Percentiles rank a stretch among this genome's conserved stretches.
phyloP scores from a whole-genome alignment of 2,329 filamentous ascomycete species.

The Rutstroemia sydowiana region DNA sequence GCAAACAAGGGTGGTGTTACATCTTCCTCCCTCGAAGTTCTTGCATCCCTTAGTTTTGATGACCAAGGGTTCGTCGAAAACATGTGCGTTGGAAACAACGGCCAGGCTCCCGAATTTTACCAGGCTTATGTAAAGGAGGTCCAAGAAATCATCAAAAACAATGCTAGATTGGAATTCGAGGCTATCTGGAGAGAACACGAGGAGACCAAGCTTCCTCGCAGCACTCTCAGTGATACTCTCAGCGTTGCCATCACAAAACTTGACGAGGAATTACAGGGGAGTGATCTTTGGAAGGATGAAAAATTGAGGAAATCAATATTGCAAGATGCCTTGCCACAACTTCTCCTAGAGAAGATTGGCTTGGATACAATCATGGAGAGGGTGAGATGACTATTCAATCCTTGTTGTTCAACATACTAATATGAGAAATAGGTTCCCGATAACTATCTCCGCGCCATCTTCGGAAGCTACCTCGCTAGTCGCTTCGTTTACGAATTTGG shows the following conservation, averaged over 20 bases:
- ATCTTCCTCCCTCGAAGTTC: constrained; percentile 90
- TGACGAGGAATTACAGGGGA: constrained; percentile 91
- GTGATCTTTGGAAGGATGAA: constrained; percentile 82
- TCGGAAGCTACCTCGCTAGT: constrained; percentile 89
- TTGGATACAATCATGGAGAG: constrained; percentile 79
- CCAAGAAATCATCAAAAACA: constrained; percentile 83
- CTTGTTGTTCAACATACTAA: neutral
- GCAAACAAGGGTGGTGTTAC: constrained; percentile 99
- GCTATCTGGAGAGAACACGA: constrained; percentile 96
- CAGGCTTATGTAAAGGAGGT: constrained; percentile 86
- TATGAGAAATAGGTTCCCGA: constrained; percentile 60
- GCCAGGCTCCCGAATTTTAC: constrained; percentile 83
- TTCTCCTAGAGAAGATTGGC: constrained; percentile 83
- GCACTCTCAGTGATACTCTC: constrained; percentile 84
- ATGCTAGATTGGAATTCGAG: constrained; percentile 91
- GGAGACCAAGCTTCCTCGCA: constrained; percentile 69
- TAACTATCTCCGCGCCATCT: constrained; percentile 87
- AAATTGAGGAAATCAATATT: constrained; percentile 72
- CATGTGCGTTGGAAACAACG: constrained; percentile 81
- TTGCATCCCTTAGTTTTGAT: constrained; percentile 90
- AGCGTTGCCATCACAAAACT: constrained; percentile 91
- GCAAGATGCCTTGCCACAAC: constrained; percentile 73
- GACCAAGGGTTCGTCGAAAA: constrained; percentile 80
- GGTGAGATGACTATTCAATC: constrained; percentile 39
- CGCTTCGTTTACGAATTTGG: constrained; percentile 96